These are phyloP conservation scores for Amphichorda felina DNA, from an alignment of 2,329 filamentous ascomycete species.

Conservation along the genomic window DNA sequence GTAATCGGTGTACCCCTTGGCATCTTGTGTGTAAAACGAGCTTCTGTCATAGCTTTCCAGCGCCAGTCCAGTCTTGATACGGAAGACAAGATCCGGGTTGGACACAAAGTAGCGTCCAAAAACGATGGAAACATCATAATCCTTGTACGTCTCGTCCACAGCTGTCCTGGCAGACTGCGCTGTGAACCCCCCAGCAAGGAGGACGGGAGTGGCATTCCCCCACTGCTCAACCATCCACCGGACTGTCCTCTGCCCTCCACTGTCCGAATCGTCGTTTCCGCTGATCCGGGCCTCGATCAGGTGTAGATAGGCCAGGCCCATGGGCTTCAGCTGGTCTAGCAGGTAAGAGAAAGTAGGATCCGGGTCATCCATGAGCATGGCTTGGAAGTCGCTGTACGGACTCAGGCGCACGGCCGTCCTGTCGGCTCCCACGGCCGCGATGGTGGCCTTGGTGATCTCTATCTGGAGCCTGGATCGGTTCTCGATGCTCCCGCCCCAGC, in stretches of 20 bases:
- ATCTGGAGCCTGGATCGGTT: constrained; percentile 36
- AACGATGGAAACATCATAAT: constrained; percentile 25
- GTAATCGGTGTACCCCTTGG: constrained; percentile 23
- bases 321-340: constrained; percentile 31
- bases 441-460: constrained; percentile 35
- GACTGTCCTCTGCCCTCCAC: constrained; percentile 9
- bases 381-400: constrained; percentile 39
- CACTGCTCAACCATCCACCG: constrained; percentile 22
- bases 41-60: constrained; percentile 14
- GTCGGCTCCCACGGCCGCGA: constrained; percentile 28
- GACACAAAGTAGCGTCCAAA: constrained; percentile 17
- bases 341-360: constrained; percentile 30
- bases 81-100: constrained; percentile 17
- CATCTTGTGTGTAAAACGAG: constrained; percentile 14
- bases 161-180: constrained; percentile 31
- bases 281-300: constrained; percentile 38
- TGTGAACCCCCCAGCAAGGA: constrained; percentile 42
- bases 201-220: constrained; percentile 35
- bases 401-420: constrained; percentile 31
- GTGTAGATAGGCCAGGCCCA: constrained; percentile 39
- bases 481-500: constrained; percentile 18
- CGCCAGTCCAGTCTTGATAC: constrained; percentile 13
- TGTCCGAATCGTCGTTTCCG: constrained; percentile 26
- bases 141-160: constrained; percentile 1
- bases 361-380: constrained; percentile 30